Evolutionary conservation across 495 filamentous ascomycete species (phyloP), one percentile per base, ranked within the genome.

Genomic region (Usnea hakonensis): DNA sequence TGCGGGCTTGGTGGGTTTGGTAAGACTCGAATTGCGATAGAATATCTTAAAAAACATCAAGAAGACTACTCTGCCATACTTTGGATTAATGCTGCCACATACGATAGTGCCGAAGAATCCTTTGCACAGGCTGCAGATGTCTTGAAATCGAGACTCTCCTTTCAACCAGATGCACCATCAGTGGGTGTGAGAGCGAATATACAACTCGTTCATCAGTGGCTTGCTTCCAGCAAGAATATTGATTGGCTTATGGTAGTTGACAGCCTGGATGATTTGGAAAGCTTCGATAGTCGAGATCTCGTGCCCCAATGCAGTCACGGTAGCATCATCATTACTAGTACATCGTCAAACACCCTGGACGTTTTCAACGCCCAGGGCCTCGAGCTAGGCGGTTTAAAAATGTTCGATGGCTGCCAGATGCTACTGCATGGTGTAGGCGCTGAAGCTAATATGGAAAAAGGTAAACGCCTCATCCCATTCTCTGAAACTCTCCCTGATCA

Each of bases 51-150:
- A 30, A 16, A 41, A 9, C 13, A 62, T 19, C 19, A 44, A 36
- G 17, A 5, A 19, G 36, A 41, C 9, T 62, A 55, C 46, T 43
- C 48, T 41, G 52, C 50, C 13, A 40, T 62, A 16, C 36, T 62
- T 17, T 62, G 60, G 60, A 40, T 62, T 13, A 55, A 62, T 56
- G 55, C 55, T 13, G 40, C 36, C 16, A 58, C 33, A 9, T 43
- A 37, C 3, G 35, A 58, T 10, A 26, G n/a, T 28, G 55, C 36
- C 5, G 40, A n/a, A 16, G 55, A 58, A 21, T 58, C 55, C 35
- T 58, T 23, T 28, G 35, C 55, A n/a, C 16, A 58, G 6, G 36
- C 36, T 2, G 55, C 55, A 23, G 9, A 3, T 8, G 21, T 14
- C 11, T 6, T 52, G 5, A 52, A 26, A 14, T 52, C 48, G 11